phyloP scores from a whole-genome alignment of 2,329 filamentous ascomycete species.

The Venturia aucupariae region DNA sequence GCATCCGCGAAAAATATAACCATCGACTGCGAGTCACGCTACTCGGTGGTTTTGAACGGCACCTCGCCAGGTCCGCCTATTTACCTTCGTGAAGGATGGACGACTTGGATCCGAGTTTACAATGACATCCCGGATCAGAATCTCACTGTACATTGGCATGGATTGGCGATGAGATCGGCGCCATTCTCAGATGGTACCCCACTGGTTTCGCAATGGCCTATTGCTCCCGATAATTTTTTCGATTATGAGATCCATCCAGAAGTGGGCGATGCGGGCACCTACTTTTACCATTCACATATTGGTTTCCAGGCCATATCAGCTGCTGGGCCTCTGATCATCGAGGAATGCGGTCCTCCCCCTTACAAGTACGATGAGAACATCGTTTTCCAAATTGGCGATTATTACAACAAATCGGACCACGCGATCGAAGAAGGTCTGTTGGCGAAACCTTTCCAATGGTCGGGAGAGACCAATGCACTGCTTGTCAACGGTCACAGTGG shows the following conservation, averaged over 20 bases:
- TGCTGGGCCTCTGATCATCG: conserved; percentile 50
- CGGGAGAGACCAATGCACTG: conserved; percentile 49
- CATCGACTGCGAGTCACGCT: conserved; percentile 38
- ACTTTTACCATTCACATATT: conserved; percentile 61
- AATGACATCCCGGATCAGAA: conserved; percentile 47
- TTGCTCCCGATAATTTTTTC: conserved; percentile 52
- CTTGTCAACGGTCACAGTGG: conserved; percentile 49
- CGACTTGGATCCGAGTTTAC: conserved; percentile 50
- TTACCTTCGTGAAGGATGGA: conserved; percentile 36
- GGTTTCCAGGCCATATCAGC: conserved; percentile 53
- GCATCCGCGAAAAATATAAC: conserved; percentile 35
- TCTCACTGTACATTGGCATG: conserved; percentile 63
- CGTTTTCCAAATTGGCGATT: conserved; percentile 47
- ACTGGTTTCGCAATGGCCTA: conserved; percentile 55
- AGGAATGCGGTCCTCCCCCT: conserved; percentile 37
- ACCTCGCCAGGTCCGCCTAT: conserved; percentile 44
- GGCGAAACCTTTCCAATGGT: conserved; percentile 45
- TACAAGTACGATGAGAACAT: conserved; percentile 56
- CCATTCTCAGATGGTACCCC: conserved; percentile 58
- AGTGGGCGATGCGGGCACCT: conserved; percentile 48
- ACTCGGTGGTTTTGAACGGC: conserved; percentile 44
- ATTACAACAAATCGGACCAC: conserved; percentile 46
- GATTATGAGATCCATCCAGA: conserved; percentile 55
- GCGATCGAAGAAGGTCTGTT: conserved; percentile 43
- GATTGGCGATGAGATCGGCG: conserved; percentile 48